Evolutionary conservation across 257 asterid species (phyloP), one percentile per base, ranked within the genome.

Genomic region (Haberlea rhodopensis): DNA sequence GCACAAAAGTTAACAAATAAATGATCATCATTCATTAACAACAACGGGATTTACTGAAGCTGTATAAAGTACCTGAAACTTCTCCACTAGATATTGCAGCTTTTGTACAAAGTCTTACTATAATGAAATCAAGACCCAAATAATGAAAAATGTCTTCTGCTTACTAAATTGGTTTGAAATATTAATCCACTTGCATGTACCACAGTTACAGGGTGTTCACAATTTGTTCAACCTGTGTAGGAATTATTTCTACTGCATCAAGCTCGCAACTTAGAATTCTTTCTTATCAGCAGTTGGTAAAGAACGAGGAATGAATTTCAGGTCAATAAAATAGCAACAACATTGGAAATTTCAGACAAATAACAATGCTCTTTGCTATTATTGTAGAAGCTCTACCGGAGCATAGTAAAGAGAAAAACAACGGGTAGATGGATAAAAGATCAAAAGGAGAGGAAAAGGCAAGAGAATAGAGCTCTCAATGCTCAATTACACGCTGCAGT

Each of bases 401-500:
- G 78, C 65, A 77, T 79, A 22, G 43, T 78, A 75, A 86, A 82
- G 86, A 81, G 79, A 37, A 90, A 85, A 75, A 82, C 94, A 11
- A 75, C 69, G 81, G 89, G 95, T 15, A 76, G 94, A 68, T 69
- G 91, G 89, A 71, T 83, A 25, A 89, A 89, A 75, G 95, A 90
- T 60, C 97, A 87, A 66, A 83, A 82, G 53, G 94, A 90, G 76
- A 71, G 83, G 79, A 90, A 83, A 71, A 90, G 81, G 65, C 94
- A 87, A 64, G 95, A 90, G 79, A 77, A 79, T 31, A 80, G 97
- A 73, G 87, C 91, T 67, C 91, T 87, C 64, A 90, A 78, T 29
- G 97, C 97, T 25, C 95, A 85, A 55, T 65, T 90, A 69, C 97
- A 87, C 7, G 97, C 95, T 46, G 90, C 97, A 8, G 80, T 90